Conservation (phyloP, 2,329 filamentous ascomycete genomes). For the Colletotrichum magnum region DNA sequence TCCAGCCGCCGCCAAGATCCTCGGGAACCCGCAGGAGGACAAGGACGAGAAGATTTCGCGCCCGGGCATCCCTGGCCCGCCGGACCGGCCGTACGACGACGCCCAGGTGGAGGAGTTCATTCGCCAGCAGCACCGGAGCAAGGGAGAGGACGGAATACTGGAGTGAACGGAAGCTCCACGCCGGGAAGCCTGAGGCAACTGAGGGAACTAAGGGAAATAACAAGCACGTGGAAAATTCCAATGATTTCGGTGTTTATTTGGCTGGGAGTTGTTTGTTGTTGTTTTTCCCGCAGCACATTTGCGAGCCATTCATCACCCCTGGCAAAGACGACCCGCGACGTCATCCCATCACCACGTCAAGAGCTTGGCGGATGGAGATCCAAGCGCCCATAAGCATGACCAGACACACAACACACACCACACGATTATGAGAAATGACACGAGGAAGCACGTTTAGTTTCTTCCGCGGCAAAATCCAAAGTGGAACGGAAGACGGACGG, state of each 20-base stretch:
- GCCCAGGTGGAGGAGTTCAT: conserved; percentile 67
- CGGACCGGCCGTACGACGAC: conserved; percentile 62
- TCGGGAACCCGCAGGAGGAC: conserved; percentile 53
- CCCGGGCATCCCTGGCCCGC: conserved; percentile 54
- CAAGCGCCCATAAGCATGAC: background rate
- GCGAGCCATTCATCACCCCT: conserved; percentile 1
- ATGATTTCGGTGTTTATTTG: background rate
- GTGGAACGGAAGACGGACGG: conserved; percentile 1
- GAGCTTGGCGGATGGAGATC: conserved; percentile 16
- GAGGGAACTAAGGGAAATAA: too few relatives aligned
- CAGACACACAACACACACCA: background rate
- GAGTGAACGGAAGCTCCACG: conserved; percentile 32
- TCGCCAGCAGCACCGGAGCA: conserved; percentile 66
- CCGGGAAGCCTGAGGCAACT: too few relatives aligned
- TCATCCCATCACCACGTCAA: conserved; percentile 27
- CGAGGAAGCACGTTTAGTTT: too few relatives aligned
- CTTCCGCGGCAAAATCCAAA: too few relatives aligned
- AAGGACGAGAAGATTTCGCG: conserved; percentile 38
- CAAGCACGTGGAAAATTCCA: background rate
- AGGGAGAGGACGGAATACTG: conserved; percentile 48
- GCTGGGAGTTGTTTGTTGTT: background rate
- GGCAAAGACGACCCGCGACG: background rate
- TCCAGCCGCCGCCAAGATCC: conserved; percentile 57
- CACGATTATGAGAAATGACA: conserved; percentile 1
- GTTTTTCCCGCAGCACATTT: background rate